Base-by-base conservation (phyloP, 768 basidiomycete genomes). In the Trametes villosa region DNA sequence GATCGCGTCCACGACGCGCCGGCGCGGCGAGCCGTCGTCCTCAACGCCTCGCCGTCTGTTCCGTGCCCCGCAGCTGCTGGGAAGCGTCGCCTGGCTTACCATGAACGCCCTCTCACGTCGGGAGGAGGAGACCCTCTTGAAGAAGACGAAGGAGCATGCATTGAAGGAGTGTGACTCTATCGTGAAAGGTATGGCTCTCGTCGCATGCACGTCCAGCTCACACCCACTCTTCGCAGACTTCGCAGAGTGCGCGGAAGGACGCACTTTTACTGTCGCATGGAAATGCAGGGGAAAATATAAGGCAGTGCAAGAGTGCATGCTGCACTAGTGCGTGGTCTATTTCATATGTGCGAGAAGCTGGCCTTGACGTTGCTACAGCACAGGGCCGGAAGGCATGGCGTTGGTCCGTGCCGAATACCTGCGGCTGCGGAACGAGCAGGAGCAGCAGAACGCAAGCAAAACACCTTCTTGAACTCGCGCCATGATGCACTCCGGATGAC, bases 31-130 rank as follows among this genome's bases (percentile, higher is more conserved):
- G 45, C 55, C 61, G 61, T 57, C 46, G 36, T 36, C 56, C 56
- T 42, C 56, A 49, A 57, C 27, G 49, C 53, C 62, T 52, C n/a
- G 2, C 46, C 57, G 45, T 55, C 54, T 45, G 44, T 48, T 47
- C 22, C 59, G 36, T 33, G 45, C 42, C 40, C 52, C 42, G 26
- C 34, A 38, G 48, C 48, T 38, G 12, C 18, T 33, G 33, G 17
- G 15, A 29, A 46, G 46, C 57, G 34, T 38, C 53, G 47, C 46
- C 36, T 42, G 20, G 15, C 29, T 30, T 24, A 53, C 57, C 36
- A 94, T 94, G 93, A 86, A 93, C 73, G 82, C 92, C 41, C 83
- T 95, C 31, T 95, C 93, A 36, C 83, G 92, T 57, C 83, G 93
- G 49, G 93, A 95, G 76, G 93, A 96, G 72, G 93, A 96, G 45